A percentile compares a stretch with the other conserved stretches of the same genome.
Evolutionary conservation across 1,284 basidiomycete species (phyloP).

Genomic region (Rhodotorula sp.): DNA sequence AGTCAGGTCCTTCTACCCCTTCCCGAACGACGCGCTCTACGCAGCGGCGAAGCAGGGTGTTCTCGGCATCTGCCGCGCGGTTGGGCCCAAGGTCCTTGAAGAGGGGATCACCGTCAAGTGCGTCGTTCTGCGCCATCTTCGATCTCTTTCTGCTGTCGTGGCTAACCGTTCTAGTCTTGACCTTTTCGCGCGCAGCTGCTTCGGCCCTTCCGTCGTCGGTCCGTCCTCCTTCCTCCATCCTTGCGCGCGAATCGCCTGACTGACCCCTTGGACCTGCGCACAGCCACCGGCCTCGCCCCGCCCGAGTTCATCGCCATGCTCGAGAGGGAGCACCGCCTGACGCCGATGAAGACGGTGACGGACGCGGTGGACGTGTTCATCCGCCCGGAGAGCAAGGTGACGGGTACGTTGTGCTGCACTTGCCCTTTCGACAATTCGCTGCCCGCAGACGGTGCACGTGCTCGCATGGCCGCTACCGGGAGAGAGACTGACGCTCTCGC

Average conservation of each 20-base stretch:
- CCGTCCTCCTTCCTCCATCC: background rate
- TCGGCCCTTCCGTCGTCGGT: conserved; percentile 38
- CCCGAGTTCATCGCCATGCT: conserved; percentile 24
- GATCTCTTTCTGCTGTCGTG: too few species aligned
- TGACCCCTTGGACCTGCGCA: too few species aligned
- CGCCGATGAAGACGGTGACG: conserved; percentile 29
- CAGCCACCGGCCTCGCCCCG: conserved; percentile 26
- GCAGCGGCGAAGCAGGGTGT: conserved; percentile 37
- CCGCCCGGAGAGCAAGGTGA: conserved; percentile 12
- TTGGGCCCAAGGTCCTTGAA: conserved; percentile 33
- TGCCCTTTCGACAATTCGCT: too few species aligned
- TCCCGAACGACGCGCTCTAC: conserved; percentile 44
- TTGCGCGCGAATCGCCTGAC: background rate
- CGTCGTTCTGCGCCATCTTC: background rate
- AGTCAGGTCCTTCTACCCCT: conserved; percentile 41
- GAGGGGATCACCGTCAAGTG: conserved; percentile 45
- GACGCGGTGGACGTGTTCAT: conserved; percentile 31
- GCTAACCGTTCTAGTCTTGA: background rate
- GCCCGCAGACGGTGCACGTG: too few species aligned
- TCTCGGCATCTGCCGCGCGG: conserved; percentile 26
- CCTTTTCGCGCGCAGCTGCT: background rate
- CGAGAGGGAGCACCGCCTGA: conserved; percentile 20
- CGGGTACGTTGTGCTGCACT: conserved; percentile 10
- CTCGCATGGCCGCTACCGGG: background rate
- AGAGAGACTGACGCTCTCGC: background rate